phyloP scores from a whole-genome alignment of 352 stramenopile species.

The Phytophthora crassamura region DNA sequence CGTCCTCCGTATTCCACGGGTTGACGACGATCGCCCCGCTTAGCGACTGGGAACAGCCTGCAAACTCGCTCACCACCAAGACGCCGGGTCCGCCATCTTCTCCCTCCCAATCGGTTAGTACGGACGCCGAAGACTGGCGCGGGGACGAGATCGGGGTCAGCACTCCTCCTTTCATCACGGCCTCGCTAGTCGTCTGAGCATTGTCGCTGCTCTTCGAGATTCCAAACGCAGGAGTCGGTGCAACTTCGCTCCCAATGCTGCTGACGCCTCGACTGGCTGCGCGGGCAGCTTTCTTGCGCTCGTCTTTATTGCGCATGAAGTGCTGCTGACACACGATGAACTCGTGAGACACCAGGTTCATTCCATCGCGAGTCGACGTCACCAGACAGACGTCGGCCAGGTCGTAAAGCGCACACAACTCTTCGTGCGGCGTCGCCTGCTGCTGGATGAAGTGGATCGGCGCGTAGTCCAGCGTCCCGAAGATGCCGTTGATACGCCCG shows the following conservation, averaged over 20 bases:
- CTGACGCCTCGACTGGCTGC: slow-evolving; percentile 24
- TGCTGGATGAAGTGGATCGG: slow-evolving; percentile 94
- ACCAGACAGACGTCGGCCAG: slow-evolving; percentile 90
- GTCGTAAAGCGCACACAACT: slow-evolving; percentile 91
- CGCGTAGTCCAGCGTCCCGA: slow-evolving; percentile 86
- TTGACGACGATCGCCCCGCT: slow-evolving; percentile 90
- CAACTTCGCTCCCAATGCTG: not conserved
- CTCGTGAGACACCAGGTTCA: slow-evolving; percentile 92
- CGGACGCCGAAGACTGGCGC: slow-evolving; percentile 38
- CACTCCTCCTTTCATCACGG: slow-evolving; percentile 16
- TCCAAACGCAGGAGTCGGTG: slow-evolving; percentile 2
- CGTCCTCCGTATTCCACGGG: slow-evolving; percentile 88
- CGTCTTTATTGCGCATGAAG: slow-evolving; percentile 82
- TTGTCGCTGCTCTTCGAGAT: not conserved
- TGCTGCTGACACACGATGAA: slow-evolving; percentile 91
- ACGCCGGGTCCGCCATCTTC: slow-evolving; percentile 85
- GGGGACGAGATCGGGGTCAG: slow-evolving; percentile 32
- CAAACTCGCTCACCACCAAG: slow-evolving; percentile 90
- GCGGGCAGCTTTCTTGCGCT: slow-evolving; percentile 59
- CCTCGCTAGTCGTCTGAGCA: not conserved
- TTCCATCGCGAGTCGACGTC: slow-evolving; percentile 88
- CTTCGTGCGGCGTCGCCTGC: slow-evolving; percentile 74
- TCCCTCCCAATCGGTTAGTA: slow-evolving; percentile 79
- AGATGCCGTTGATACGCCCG: slow-evolving; percentile 89
- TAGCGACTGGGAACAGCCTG: slow-evolving; percentile 87